Evolutionary conservation across 352 stramenopile species (phyloP), one percentile per base, ranked within the genome.

Genomic region (Blastocystis sp.): DNA sequence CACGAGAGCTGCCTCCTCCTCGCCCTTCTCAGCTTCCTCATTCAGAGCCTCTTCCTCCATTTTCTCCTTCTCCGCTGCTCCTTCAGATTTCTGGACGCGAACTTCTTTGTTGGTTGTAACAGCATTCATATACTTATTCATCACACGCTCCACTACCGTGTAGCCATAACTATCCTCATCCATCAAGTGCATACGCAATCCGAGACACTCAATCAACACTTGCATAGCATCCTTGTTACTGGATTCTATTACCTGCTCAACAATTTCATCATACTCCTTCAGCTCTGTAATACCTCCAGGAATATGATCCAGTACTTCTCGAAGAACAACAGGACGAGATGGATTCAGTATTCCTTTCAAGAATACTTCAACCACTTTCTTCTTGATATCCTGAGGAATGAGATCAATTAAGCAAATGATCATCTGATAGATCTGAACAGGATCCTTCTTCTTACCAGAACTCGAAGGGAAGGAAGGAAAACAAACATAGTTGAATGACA

Each of bases 81-180:
- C 21, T 42, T 83, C 71, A 21, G 52, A 27, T 4, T 37, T 21
- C 19, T 37, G 27, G 6, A 12, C 4, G 11, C 5, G 9, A 46
- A 66, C 29, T 4, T 1, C 51, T 19, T 37, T 51, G 3, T 21
- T 16, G 3, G 24, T 24, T 6, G 46, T 27, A n/a, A 39, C 24
- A 12, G 46, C 27, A 19, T 65, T n/a, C 43, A 83, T 63, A 56
- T 83, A 83, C 46, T 83, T 35, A 43, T 51, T 43, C 71, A 83
- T 83, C 49, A 83, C 71, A 29, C 14, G 24, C 32, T 83, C 71
- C 9, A 83, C 52, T 16, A 83, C 51, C 27, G 71, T 83, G 71
- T 83, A 83, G n/a, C 71, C 71, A 24, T 39, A n/a, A 42, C 46
- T 16, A 51, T 83, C 51, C 54, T 83, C 71, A 35, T 83, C 58